Percentiles rank a stretch among this genome's conserved stretches.
phyloP scores from a whole-genome alignment of 768 basidiomycete species.

The Kwoniella dejecticola region DNA sequence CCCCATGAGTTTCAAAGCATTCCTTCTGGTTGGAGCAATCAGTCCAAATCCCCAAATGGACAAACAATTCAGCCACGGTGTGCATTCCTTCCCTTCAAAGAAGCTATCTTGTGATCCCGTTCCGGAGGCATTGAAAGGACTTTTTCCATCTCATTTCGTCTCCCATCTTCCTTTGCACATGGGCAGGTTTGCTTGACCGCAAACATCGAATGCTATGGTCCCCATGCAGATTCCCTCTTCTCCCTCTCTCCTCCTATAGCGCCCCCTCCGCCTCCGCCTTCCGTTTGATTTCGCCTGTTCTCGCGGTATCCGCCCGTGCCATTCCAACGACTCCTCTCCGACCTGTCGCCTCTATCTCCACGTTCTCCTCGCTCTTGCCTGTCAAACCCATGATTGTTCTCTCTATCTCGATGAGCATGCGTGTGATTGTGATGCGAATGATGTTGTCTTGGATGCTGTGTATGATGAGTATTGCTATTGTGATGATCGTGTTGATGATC shows the following conservation, averaged over 20 bases:
- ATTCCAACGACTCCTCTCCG: slow-evolving; percentile 7
- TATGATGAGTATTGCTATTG: slow-evolving; percentile 10
- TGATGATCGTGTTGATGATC: slow-evolving; percentile 18
- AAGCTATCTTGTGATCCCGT: too few species aligned
- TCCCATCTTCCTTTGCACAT: too few species aligned
- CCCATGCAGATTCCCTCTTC: slow-evolving; percentile 6
- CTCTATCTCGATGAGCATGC: slow-evolving; percentile 17
- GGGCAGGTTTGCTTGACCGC: too few species aligned
- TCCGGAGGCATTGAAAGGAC: too few species aligned
- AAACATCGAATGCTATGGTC: background rate
- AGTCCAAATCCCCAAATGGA: too few species aligned
- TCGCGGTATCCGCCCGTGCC: slow-evolving; percentile 10
- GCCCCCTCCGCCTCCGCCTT: background rate
- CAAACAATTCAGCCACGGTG: too few species aligned
- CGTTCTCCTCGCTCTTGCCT: slow-evolving; percentile 12
- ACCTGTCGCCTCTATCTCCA: slow-evolving; percentile 1
- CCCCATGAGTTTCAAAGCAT: too few species aligned
- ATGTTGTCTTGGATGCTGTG: slow-evolving; percentile 20
- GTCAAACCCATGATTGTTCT: background rate
- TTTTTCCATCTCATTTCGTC: too few species aligned
- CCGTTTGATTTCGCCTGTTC: slow-evolving; percentile 3
- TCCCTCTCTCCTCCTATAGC: slow-evolving; percentile 2
- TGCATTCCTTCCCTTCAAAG: too few species aligned
- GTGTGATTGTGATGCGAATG: slow-evolving; percentile 22
- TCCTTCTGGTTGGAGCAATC: too few species aligned